Base-by-base conservation (phyloP, 495 filamentous ascomycete genomes). In the Rusavskia elegans region DNA sequence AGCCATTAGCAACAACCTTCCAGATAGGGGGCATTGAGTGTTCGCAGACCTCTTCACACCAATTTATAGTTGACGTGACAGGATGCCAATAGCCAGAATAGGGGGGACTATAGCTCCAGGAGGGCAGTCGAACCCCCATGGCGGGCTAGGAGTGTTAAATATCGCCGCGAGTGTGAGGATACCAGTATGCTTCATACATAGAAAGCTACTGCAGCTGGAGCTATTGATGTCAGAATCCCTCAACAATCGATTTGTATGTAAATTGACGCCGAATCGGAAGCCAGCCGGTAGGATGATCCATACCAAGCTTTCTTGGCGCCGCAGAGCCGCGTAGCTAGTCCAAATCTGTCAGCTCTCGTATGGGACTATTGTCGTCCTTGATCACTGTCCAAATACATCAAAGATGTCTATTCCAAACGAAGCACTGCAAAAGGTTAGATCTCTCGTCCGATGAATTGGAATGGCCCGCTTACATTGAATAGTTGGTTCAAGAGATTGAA, bases 401-500 rank as follows among this genome's bases (percentile, higher is more conserved):
- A 19, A 13, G 1, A 98, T 98, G 92, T 93, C 92, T 56, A 90
- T 98, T 60, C 83, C 90, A 53, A 95, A 92, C 63, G 87, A 95
- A 75, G 88, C 90, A 58, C 72, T 97, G 54, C 85, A 95, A 66
- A 95, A 95, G 82, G 92, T 88, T 59, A 63, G 67, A 58, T 19
- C 20, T 44, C 19, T 23, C 21, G 17, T 25, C 20, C 40, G 17
- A 41, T 19, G 17, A 7, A 51, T 27, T 0, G 10, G 17, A 13
- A 8, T 38, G 17, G 13, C 48, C 14, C 39, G 5, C 11, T 46
- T 27, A 45, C 38, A 20, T 52, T 48, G 27, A 39, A 25, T 60
- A 98, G 92, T 75, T 98, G 50, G 77, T 95, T 61, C 83, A 85
- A 67, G 92, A 97, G 66, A 94, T 98, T 59, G 90, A 96, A 66